Percentiles rank a stretch among this genome's conserved stretches.
These are phyloP conservation scores for Eragrostis curvula DNA, from an alignment of 176 grass and related monocot genomes.

Conservation along the genomic window DNA sequence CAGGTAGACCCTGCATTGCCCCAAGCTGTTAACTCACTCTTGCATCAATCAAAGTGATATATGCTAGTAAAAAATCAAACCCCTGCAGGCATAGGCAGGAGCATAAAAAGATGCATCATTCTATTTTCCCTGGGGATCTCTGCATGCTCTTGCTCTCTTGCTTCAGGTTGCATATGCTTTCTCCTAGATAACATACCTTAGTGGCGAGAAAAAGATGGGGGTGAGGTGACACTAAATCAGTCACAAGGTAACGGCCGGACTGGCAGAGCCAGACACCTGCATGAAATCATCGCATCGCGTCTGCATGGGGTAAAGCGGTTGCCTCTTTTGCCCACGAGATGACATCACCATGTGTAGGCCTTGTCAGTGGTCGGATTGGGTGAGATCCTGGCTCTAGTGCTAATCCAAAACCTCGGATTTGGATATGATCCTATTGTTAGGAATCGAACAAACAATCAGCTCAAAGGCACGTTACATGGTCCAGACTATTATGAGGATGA, in stretches of 20 bases:
- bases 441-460: neutral
- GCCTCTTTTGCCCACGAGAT: slow-evolving; percentile 36
- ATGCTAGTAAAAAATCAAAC: slow-evolving; percentile 9
- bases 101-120: slow-evolving; percentile 49
- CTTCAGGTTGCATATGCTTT: slow-evolving; percentile 16
- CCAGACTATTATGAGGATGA: too few species aligned
- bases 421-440: neutral
- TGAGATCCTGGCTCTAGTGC: slow-evolving; percentile 18
- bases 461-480: too few species aligned
- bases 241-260: slow-evolving; percentile 43
- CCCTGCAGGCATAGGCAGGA: slow-evolving; percentile 16
- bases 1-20: slow-evolving; percentile 35
- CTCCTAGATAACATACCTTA: slow-evolving; percentile 57
- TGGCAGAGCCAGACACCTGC: slow-evolving; percentile 25
- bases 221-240: slow-evolving; percentile 49
- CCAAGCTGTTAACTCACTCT: slow-evolving; percentile 42
- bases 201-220: slow-evolving; percentile 47
- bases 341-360: slow-evolving; percentile 57
- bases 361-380: slow-evolving; percentile 40
- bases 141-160: slow-evolving; percentile 15
- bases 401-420: neutral
- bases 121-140: slow-evolving; percentile 52
- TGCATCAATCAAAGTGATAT: slow-evolving; percentile 46
- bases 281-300: slow-evolving; percentile 46
- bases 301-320: slow-evolving; percentile 49